Evolutionary conservation across 73 alveolate genomes (phyloP).

Genomic region (Blepharisma stoltei): DNA sequence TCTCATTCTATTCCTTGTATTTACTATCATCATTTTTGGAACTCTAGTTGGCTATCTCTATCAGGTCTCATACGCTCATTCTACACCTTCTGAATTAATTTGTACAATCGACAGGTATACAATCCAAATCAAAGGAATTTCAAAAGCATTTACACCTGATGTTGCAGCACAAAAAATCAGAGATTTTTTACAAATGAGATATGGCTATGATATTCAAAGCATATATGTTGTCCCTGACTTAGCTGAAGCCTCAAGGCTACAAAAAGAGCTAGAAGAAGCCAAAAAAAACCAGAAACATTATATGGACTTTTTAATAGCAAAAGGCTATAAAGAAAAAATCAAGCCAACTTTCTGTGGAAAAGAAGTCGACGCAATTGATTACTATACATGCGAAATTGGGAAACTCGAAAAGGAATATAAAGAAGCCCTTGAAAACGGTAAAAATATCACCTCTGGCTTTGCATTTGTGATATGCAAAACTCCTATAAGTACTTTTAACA

Average conservation of each 20-base stretch:
- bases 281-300: conserved; percentile 8
- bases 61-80: neutral
- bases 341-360: neutral
- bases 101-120: neutral
- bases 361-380: conserved; percentile 9
- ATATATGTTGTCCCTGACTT: neutral
- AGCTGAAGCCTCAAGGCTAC: neutral
- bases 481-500: neutral
- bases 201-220: neutral
- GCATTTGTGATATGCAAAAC: conserved; percentile 12
- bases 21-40: neutral
- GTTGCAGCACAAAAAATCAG: neutral
- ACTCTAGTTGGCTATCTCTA: neutral
- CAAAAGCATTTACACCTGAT: neutral
- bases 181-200: neutral
- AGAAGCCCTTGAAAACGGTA: neutral
- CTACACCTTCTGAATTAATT: conserved; percentile 14
- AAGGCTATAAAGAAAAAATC: neutral
- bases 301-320: neutral
- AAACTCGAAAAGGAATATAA: neutral
- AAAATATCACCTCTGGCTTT: neutral
- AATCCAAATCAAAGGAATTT: conserved; percentile 7
- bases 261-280: neutral
- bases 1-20: neutral
- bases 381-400: neutral